Percentiles rank a stretch among this genome's conserved stretches.
Conservation (phyloP, 148 eudicot genomes). For the Cornus florida region DNA sequence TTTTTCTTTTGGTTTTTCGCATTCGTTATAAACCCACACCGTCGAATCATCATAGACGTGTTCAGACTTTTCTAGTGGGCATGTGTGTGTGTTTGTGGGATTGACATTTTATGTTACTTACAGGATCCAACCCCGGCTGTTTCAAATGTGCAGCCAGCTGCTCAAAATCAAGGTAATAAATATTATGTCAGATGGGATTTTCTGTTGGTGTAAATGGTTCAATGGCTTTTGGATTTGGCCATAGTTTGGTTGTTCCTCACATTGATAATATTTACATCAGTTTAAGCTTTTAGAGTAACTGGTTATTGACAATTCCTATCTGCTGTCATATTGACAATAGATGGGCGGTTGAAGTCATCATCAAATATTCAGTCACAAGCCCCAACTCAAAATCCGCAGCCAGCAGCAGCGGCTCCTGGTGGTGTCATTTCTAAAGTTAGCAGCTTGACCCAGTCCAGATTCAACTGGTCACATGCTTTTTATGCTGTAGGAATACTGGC, state of each 20-base stretch:
- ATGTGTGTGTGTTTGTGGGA: not conserved
- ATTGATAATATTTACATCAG: not conserved
- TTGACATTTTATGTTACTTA: conserved; percentile 12
- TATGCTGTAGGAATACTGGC: conserved; percentile 79
- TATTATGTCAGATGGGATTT: not conserved
- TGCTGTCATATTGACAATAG: conserved; percentile 31
- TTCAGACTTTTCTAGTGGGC: not conserved
- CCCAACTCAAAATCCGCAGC: conserved; percentile 51
- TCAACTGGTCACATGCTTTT: conserved; percentile 87
- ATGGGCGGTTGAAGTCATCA: conserved; percentile 50
- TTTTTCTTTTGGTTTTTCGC: conserved; percentile 6
- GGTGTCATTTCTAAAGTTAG: conserved; percentile 42
- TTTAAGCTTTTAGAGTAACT: not conserved
- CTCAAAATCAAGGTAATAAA: conserved; percentile 57
- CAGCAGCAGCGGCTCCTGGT: conserved; percentile 45
- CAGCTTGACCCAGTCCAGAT: conserved; percentile 34
- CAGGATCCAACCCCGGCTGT: conserved; percentile 74
- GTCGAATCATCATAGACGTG: not conserved
- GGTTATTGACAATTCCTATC: not conserved
- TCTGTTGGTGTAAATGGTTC: not conserved
- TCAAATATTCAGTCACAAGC: conserved; percentile 50
- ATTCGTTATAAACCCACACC: not conserved
- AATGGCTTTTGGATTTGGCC: not conserved
- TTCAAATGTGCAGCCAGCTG: conserved; percentile 47
- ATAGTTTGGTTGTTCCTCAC: not conserved